Evolutionary conservation across 116 monocot species (phyloP).

Genomic region (Posidonia oceanica): DNA sequence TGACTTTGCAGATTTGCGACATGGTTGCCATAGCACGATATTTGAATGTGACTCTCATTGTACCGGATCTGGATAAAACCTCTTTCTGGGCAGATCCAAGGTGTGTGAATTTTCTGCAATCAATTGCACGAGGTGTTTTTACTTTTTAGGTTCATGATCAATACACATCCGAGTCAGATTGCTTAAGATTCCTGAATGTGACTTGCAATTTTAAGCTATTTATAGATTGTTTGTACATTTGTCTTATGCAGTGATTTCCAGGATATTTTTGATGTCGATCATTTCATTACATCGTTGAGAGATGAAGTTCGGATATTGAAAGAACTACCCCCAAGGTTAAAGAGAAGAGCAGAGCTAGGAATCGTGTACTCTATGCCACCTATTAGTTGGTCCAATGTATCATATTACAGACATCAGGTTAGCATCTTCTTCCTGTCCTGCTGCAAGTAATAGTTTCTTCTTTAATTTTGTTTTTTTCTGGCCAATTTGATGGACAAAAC

Average conservation of each 20-base stretch:
- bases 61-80: constrained; percentile 68
- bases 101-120: constrained; percentile 11
- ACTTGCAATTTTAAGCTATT: too few species aligned
- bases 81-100: constrained; percentile 77
- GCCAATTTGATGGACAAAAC: too few species aligned
- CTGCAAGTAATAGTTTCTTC: background rate
- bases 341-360: constrained; percentile 58
- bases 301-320: constrained; percentile 91
- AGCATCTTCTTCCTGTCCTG: background rate
- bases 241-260: constrained; percentile 59
- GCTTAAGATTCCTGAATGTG: background rate
- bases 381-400: constrained; percentile 79
- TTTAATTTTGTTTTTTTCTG: background rate
- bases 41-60: constrained; percentile 61
- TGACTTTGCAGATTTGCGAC: constrained; percentile 53
- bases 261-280: constrained; percentile 91
- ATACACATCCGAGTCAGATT: background rate
- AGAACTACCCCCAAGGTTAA: constrained; percentile 73
- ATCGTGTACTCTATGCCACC: constrained; percentile 74
- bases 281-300: constrained; percentile 83
- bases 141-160: background rate
- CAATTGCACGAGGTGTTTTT: background rate
- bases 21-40: constrained; percentile 70
- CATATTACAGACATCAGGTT: constrained; percentile 74
- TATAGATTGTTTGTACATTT: background rate